phyloP scores from a whole-genome alignment of 495 filamentous ascomycete genomes.

The Delitschia confertaspora region DNA sequence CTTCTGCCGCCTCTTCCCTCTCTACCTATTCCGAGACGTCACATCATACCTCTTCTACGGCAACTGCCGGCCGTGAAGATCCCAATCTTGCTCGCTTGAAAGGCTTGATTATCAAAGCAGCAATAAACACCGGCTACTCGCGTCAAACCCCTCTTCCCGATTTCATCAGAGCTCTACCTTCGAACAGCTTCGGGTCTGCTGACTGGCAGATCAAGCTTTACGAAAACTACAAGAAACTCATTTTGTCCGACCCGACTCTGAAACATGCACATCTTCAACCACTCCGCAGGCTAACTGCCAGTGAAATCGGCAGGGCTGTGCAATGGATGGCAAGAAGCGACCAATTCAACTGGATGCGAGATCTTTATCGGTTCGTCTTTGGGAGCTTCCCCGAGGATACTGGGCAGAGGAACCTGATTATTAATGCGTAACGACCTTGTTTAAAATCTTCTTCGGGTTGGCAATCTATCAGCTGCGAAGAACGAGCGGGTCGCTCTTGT shows the following conservation, averaged over 20 bases:
- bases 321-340: conserved; percentile 60
- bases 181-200: conserved; percentile 64
- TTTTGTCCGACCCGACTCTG: conserved; percentile 60
- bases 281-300: conserved; percentile 50
- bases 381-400: conserved; percentile 73
- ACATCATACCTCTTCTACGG: conserved; percentile 49
- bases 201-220: conserved; percentile 62
- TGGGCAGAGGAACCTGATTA: conserved; percentile 28
- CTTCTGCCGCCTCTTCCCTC: conserved; percentile 60
- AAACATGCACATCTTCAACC: conserved; percentile 45
- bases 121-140: conserved; percentile 66
- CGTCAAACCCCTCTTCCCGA: conserved; percentile 48
- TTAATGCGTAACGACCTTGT: conserved; percentile 20
- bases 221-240: conserved; percentile 66
- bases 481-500: neutral
- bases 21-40: conserved; percentile 55
- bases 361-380: conserved; percentile 77
- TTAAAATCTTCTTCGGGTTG: conserved; percentile 1
- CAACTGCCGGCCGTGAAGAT: conserved; percentile 59
- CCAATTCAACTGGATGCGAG: conserved; percentile 64
- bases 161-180: conserved; percentile 67
- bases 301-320: conserved; percentile 67
- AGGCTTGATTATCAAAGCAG: conserved; percentile 69
- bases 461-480: neutral
- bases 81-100: conserved; percentile 64